Base-by-base conservation (phyloP, 495 filamentous ascomycete genomes). In the Podospora didyma region DNA sequence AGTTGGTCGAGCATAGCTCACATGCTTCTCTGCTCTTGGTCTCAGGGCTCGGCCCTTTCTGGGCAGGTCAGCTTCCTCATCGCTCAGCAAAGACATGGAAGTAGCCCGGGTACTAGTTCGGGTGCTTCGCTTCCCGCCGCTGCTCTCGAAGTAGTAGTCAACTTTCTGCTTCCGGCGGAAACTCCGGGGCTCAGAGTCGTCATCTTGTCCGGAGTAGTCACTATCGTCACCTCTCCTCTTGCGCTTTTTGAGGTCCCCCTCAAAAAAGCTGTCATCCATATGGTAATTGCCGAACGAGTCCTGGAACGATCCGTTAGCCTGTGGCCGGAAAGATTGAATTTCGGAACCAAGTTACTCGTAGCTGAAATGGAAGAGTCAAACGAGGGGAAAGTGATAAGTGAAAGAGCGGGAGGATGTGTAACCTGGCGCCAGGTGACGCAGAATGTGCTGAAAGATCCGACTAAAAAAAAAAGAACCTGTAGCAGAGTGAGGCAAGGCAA, bases 181-280 rank as follows among this genome's bases (percentile, higher is more conserved):
- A 37, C 23, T 26, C 24, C 55, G 34, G 26, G 49, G 26, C 14
- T 16, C 10, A 26, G 22, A 20, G 12, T 45, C 44, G 17, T 69
- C 50, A 10, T 62, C 63, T 0, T 73, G 71, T 12, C 68, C 65
- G 11, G 24, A 24, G 20, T 60, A 61, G 34, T 51, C 57, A n/a
- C 54, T 51, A n/a, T 61, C 57, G 3, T 64, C 57, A 14, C 53
- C 48, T 5, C 22, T 24, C 10, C 64, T 46, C 49, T 66, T 69
- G 9, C 67, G 50, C 53, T 70, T 70, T 20, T 37, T 49, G 7
- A 52, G 12, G 46, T 46, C 56, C 9, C 52, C 44, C 34, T 17
- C 21, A 23, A 47, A 34, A 20, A 23, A 17, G 37, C 49, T 35
- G 22, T 56, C 35, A 7, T 31, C 47, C 35, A 51, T 39, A 23